Evolutionary conservation across 2,329 filamentous ascomycete genomes (phyloP), one percentile per base, ranked within the genome.

Genomic region (Ceratocystis cacaofunesta): DNA sequence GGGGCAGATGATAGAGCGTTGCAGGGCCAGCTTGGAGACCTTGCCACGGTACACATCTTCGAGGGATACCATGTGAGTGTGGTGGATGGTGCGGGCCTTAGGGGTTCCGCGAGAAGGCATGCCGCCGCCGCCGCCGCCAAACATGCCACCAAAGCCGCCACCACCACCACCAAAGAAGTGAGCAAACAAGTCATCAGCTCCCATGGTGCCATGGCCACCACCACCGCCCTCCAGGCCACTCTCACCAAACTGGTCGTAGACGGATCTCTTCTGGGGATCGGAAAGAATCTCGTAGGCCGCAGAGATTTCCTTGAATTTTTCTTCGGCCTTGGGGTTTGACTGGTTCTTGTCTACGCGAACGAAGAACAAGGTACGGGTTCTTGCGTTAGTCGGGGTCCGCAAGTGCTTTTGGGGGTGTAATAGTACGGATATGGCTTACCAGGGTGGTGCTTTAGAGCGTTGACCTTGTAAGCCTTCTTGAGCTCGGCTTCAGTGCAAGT

Each of bases 31-130:
- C 80, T 99, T 99, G 66, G 92, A 97, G 69, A 96, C 85, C 82
- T 99, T 99, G 74, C 94, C 94, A 69, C 89, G 87, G 83, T 99
- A 99, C 74, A 99, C 91, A 72, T 99, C 94, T 78, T 99, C 94
- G 63, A 99, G 85, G 12, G 90, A 92, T 68, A 99, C 94, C 78
- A 96, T 96, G 86, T 97, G 94, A 62, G 94, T 92, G 79, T 99
- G 94, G 77, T 95, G 90, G 71, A 99, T 99, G 67, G 92, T 96
- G 71, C 94, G 87, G 61, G 94, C 92, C 82, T 99, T 87, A 68
- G 82, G 80, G 41, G 92, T 92, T 19, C 92, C 92, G 65, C 85
- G 84, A 71, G 86, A 85, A 82, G 89, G 89, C 70, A 88, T 87
- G 69, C 88, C 84, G 72, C 90, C 90, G 83, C 92, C 90, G 73